Evolutionary conservation across 2,329 filamentous ascomycete species (phyloP).

Genomic region (Venturia asperata): DNA sequence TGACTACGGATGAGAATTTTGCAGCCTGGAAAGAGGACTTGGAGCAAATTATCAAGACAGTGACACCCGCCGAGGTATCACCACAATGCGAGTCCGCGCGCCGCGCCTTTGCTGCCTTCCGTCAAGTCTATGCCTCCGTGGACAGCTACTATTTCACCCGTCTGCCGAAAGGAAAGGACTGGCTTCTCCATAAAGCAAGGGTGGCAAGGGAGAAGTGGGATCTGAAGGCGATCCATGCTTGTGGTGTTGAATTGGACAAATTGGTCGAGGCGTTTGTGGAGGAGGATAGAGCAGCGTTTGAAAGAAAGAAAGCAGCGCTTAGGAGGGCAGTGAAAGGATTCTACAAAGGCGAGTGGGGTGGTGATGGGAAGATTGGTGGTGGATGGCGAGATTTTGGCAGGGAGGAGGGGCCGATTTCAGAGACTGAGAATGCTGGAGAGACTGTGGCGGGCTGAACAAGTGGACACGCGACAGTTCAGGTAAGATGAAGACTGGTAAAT

Average conservation of each 20-base stretch:
- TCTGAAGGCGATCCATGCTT: constrained; percentile 3
- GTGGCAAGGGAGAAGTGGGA: constrained; percentile 12
- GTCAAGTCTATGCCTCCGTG: constrained; percentile 1
- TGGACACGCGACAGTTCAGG: neutral
- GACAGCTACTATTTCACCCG: constrained; percentile 2
- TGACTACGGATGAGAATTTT: constrained; percentile 1
- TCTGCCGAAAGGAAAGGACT: constrained; percentile 15
- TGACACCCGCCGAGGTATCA: neutral
- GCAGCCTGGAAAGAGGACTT: neutral
- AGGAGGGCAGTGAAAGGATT: neutral
- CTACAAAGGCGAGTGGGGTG: constrained; percentile 1
- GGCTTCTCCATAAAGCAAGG: constrained; percentile 13
- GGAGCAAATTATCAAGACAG: neutral
- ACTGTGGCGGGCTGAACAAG: neutral
- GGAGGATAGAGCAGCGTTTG: neutral
- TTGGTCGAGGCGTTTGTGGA: constrained; percentile 13
- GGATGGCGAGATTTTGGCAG: neutral
- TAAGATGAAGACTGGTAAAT: neutral
- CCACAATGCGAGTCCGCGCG: neutral
- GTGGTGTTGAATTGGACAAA: neutral
- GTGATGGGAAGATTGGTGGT: neutral
- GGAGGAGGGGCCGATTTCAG: neutral
- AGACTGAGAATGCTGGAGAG: neutral
- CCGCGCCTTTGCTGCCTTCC: constrained; percentile 3
- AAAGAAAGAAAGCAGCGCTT: constrained; percentile 2